phyloP scores from a whole-genome alignment of 2,329 filamentous ascomycete species.

The Diplodia intermedia region DNA sequence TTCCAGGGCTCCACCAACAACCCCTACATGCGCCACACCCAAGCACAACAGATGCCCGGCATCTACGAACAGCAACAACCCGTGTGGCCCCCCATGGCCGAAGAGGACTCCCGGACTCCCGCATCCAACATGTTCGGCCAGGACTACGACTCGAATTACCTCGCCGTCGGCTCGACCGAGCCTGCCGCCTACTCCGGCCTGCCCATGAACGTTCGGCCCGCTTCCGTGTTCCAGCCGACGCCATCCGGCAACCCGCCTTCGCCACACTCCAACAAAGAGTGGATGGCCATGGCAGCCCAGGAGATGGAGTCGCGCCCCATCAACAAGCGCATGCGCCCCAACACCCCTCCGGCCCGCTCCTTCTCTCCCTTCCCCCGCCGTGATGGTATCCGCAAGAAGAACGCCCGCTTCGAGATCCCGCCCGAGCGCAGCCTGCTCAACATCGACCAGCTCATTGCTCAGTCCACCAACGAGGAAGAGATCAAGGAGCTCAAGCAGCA shows the following conservation, averaged over 20 bases:
- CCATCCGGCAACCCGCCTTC: slow-evolving; percentile 61
- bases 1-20: slow-evolving; percentile 55
- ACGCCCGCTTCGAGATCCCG: slow-evolving; percentile 95
- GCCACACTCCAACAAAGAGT: slow-evolving; percentile 67
- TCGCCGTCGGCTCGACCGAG: slow-evolving; percentile 45
- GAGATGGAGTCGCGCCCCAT: slow-evolving; percentile 58
- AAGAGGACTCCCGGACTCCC: slow-evolving; percentile 60
- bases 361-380: slow-evolving; percentile 78
- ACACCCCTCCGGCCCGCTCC: slow-evolving; percentile 70
- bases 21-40: slow-evolving; percentile 70
- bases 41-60: slow-evolving; percentile 51
- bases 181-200: slow-evolving; percentile 50
- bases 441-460: slow-evolving; percentile 90
- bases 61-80: slow-evolving; percentile 56
- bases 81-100: slow-evolving; percentile 63
- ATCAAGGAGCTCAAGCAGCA: slow-evolving; percentile 99
- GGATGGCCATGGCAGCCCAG: slow-evolving; percentile 59
- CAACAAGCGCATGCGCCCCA: slow-evolving; percentile 66
- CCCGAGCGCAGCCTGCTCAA: slow-evolving; percentile 91
- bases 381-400: slow-evolving; percentile 98
- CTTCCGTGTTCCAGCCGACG: slow-evolving; percentile 57
- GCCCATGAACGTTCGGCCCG: slow-evolving; percentile 53
- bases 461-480: slow-evolving; percentile 87
- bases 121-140: slow-evolving; percentile 67
- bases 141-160: slow-evolving; percentile 53